Base-by-base conservation (phyloP, 2,329 filamentous ascomycete genomes). In the Beauveria sp. region DNA sequence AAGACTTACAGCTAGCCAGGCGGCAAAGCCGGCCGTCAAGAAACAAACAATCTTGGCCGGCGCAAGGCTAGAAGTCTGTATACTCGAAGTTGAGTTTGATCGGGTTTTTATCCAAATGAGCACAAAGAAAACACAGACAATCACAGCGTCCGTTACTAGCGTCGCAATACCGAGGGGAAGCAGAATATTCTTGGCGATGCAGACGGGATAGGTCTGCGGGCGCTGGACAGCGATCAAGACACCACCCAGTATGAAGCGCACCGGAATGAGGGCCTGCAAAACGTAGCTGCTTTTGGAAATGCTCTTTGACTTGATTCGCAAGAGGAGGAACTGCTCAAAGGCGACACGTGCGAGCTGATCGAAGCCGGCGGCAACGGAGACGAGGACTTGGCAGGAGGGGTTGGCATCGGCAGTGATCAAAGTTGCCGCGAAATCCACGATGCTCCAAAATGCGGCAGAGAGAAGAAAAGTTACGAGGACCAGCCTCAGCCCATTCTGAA, bases 401-500 rank as follows among this genome's bases (percentile, higher is more conserved):
- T 48, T 55, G 41, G 41, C 58, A 75, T 70, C 20, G 72, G 62
- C 37, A 69, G 70, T 40, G 75, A 68, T 74, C 58, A 82, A 68
- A 26, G 79, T 79, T 30, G 80, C 71, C 59, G 80, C 71, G 64
- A 85, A 85, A 61, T 77, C 77, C 63, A 76, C 69, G 46, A 80
- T 71, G 52, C 81, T 81, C 83, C 83, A 86, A 54, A 82, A 73
- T 65, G 77, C 76, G 34, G 80, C 75, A 61, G 77, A 75, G 28
- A 77, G 63, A 67, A 84, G 76, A 69, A 84, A 84, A 65, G 75
- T 71, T 68, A 79, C 73, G 81, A 85, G 82, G 81, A 79, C 82
- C 82, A 85, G 83, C 82, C 83, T 84, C 81, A 79, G 77, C 74
- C 81, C 80, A 73, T 84, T 80, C 71, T 79, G 77, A 69, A 82